These are phyloP conservation scores for Eucalyptus cloeziana DNA, from an alignment of 345 rosid species.

Conservation along the genomic window DNA sequence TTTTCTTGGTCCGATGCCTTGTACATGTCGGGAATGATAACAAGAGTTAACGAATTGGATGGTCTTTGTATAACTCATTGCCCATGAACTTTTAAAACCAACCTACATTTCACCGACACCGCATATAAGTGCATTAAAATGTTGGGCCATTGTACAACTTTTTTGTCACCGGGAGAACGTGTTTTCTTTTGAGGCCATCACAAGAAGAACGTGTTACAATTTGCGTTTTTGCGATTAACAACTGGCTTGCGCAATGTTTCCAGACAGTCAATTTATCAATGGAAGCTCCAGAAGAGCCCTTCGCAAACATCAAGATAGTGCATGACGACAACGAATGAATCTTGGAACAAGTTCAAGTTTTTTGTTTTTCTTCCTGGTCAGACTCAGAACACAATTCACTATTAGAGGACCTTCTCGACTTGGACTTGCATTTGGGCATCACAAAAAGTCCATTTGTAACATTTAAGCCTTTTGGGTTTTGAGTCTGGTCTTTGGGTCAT, in stretches of 20 bases:
- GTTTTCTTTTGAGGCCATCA: background rate
- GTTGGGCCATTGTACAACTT: background rate
- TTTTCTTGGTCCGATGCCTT: background rate
- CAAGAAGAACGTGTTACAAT: background rate
- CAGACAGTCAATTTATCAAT: background rate
- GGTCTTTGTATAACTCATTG: background rate
- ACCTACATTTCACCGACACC: background rate
- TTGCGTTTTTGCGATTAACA: background rate
- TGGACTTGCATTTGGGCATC: background rate
- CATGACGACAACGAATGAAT: background rate
- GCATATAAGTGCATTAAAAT: background rate
- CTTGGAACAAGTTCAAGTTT: background rate
- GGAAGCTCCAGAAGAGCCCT: background rate
- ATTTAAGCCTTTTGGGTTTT: background rate
- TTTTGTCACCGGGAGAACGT: background rate
- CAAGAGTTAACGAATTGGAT: background rate
- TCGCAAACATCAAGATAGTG: background rate
- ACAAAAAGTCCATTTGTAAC: background rate
- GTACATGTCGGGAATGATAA: background rate
- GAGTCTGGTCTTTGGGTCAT: background rate
- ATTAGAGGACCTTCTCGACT: background rate
- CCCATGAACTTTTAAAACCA: background rate
- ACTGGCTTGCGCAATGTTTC: background rate
- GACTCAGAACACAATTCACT: background rate
- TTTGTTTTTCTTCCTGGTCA: background rate